Percentiles rank a stretch among this genome's conserved stretches.
phyloP scores from a whole-genome alignment of 345 rosid genomes.

The Erysimum cheiranthoides region DNA sequence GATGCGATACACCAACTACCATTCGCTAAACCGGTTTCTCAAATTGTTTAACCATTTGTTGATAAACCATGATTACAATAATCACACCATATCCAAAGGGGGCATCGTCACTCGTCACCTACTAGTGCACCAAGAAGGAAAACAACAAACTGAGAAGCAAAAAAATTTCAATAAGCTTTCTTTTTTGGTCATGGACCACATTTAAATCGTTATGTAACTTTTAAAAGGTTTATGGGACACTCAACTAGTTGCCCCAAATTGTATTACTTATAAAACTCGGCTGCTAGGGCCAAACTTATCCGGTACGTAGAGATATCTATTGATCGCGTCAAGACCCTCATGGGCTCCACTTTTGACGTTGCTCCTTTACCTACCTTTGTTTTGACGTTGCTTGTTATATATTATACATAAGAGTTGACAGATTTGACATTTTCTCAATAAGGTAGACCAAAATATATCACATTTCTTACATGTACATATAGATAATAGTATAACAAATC shows the following conservation, averaged over 20 bases:
- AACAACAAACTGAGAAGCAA: not conserved
- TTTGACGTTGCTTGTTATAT: not conserved
- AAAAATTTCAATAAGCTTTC: not conserved
- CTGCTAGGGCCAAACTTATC: not conserved
- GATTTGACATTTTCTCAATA: not conserved
- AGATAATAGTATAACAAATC: not conserved
- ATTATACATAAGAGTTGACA: not conserved
- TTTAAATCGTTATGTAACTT: not conserved
- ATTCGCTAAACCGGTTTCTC: not conserved
- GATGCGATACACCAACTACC: not conserved
- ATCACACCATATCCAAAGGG: not conserved
- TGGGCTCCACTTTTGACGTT: conserved; percentile 18
- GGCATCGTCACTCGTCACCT: not conserved
- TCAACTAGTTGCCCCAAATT: not conserved
- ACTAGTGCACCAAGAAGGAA: not conserved
- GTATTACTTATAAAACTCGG: not conserved
- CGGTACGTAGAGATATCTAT: not conserved
- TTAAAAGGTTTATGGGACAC: not conserved
- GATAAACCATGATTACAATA: not conserved
- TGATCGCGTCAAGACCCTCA: not conserved
- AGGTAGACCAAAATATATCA: not conserved
- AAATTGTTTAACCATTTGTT: no score
- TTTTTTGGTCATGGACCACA: not conserved
- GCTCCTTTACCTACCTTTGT: not conserved
- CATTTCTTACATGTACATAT: not conserved